A percentile compares a stretch with the other conserved stretches of the same genome.
These are phyloP conservation scores for Melanopsichium pennsylvanicum DNA, from an alignment of 1,284 basidiomycete genomes.

Conservation along the genomic window DNA sequence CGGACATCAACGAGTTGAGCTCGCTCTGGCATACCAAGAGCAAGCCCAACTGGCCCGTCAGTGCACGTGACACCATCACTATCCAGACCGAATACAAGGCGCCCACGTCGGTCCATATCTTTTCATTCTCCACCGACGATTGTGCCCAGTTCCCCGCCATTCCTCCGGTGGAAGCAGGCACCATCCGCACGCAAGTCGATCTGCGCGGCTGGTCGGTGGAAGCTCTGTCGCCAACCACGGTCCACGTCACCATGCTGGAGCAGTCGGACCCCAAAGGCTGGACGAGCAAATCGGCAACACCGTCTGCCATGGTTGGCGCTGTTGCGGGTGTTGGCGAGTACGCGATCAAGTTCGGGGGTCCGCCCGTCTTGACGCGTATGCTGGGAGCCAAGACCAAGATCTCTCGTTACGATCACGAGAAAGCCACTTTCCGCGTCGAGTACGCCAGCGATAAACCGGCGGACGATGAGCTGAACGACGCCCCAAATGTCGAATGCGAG, in stretches of 20 bases:
- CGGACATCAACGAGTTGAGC: conserved; percentile 80
- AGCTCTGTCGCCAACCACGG: conserved; percentile 91
- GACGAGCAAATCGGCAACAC: conserved; percentile 93
- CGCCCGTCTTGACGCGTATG: conserved; percentile 85
- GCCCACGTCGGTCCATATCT: conserved; percentile 87
- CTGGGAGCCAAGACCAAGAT: conserved; percentile 78
- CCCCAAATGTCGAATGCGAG: conserved; percentile 84
- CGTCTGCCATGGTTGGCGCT: conserved; percentile 77
- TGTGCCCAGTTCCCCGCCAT: conserved; percentile 83
- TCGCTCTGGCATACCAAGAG: conserved; percentile 68
- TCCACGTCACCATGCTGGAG: conserved; percentile 90
- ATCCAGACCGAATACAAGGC: conserved; percentile 97
- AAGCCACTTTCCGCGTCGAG: conserved; percentile 80
- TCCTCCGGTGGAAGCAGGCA: conserved; percentile 73
- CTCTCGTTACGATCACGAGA: conserved; percentile 86
- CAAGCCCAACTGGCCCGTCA: conserved; percentile 55
- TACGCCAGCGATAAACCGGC: conserved; percentile 73
- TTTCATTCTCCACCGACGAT: conserved; percentile 93
- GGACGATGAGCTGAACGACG: conserved; percentile 25
- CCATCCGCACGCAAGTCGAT: conserved; percentile 92
- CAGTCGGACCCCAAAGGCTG: conserved; percentile 97
- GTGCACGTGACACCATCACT: conserved; percentile 84
- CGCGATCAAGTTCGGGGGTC: conserved; percentile 89
- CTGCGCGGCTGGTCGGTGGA: conserved; percentile 97
- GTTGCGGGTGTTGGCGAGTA: conserved; percentile 91